Evolutionary conservation across 2,329 filamentous ascomycete genomes (phyloP).

Genomic region (Rhinocladiella mackenziei): DNA sequence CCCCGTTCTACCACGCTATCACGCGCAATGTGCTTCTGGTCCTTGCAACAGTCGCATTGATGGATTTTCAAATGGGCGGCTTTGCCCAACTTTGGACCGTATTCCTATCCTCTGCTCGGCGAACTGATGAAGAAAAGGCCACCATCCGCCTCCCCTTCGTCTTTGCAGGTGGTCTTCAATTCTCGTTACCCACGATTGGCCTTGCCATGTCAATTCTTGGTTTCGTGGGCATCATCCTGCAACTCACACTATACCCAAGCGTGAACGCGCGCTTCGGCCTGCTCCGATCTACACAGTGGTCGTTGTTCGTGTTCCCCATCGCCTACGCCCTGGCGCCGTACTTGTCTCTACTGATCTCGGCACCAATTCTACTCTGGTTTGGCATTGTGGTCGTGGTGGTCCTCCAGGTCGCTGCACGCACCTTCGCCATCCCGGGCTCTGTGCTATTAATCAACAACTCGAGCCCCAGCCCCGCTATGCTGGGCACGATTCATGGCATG

Average conservation of each 20-base stretch:
- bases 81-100: constrained; percentile 75
- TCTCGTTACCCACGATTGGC: constrained; percentile 66
- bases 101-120: constrained; percentile 70
- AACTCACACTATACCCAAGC: constrained; percentile 66
- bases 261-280: constrained; percentile 66
- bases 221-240: constrained; percentile 66
- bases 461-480: constrained; percentile 55
- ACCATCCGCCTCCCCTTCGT: constrained; percentile 49
- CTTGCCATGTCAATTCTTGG: constrained; percentile 72
- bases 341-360: constrained; percentile 63
- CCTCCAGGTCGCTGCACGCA: constrained; percentile 67
- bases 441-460: constrained; percentile 60
- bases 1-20: constrained; percentile 50
- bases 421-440: constrained; percentile 60
- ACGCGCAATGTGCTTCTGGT: constrained; percentile 54
- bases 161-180: constrained; percentile 68
- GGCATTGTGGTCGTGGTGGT: constrained; percentile 62
- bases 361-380: constrained; percentile 56
- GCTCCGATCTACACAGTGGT: constrained; percentile 62
- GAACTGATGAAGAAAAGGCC: constrained; percentile 39
- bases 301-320: constrained; percentile 65
- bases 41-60: constrained; percentile 62
- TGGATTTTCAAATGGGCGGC: constrained; percentile 68
- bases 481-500: constrained; percentile 58
- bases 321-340: constrained; percentile 70